Conservation (phyloP, 805 yeast genomes). For the Kurtzmaniella cleridarum region DNA sequence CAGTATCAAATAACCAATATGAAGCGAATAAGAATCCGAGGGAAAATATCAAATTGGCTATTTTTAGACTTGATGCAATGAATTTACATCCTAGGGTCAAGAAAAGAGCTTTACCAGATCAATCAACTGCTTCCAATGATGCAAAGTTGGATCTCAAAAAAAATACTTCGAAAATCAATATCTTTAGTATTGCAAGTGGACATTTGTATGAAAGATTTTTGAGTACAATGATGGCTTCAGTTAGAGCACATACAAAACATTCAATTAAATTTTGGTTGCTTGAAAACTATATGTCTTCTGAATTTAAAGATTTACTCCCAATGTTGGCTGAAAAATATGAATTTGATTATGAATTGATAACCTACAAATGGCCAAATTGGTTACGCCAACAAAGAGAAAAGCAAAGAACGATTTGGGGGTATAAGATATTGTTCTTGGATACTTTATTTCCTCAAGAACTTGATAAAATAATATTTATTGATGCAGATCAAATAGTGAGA, state of each 20-base stretch:
- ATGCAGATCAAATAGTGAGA: conserved; percentile 78
- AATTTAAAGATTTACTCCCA: conserved; percentile 59
- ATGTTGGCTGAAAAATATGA: conserved; percentile 50
- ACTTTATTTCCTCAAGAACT: conserved; percentile 78
- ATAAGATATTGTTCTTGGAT: conserved; percentile 81
- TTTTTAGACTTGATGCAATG: conserved; percentile 42
- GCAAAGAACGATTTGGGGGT: conserved; percentile 82
- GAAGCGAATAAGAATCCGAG: conserved; percentile 22
- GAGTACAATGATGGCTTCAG: conserved; percentile 77
- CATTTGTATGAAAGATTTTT: conserved; percentile 69
- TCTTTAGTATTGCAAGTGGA: conserved; percentile 81
- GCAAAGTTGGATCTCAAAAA: conserved; percentile 7
- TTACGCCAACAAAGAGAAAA: conserved; percentile 70
- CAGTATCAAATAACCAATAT: conserved; percentile 40
- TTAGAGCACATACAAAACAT: conserved; percentile 54
- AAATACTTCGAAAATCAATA: conserved; percentile 60
- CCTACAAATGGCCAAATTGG: conserved; percentile 93
- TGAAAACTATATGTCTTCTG: conserved; percentile 73
- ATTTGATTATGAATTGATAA: conserved; percentile 70
- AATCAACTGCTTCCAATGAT: conserved; percentile 5
- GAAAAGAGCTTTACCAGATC: conserved; percentile 22
- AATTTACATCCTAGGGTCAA: conserved; percentile 41
- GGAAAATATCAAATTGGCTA: conserved; percentile 21
- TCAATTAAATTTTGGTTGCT: conserved; percentile 78
- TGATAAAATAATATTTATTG: conserved; percentile 75